Conservation (phyloP, 2,329 filamentous ascomycete genomes). For the Trichoderma lentiforme region DNA sequence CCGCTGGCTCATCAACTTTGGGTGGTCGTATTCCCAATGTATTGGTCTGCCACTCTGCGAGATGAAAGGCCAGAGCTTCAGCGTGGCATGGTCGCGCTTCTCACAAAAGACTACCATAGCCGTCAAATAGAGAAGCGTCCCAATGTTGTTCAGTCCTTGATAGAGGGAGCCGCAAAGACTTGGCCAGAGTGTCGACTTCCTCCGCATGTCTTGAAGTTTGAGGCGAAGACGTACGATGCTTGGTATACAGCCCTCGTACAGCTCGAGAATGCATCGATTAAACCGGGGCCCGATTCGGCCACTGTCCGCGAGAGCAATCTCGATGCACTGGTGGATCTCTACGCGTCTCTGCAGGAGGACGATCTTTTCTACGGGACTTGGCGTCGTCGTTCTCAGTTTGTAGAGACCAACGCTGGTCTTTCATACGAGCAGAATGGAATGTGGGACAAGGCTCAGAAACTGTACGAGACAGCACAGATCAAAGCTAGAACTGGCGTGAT, state of each 20-base stretch:
- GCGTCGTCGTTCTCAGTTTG: conserved; percentile 90
- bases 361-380: conserved; percentile 97
- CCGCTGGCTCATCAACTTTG: conserved; percentile 84
- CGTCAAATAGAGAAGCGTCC: conserved; percentile 92
- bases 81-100: conserved; percentile 80
- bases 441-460: conserved; percentile 97
- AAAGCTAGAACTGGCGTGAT: conserved; percentile 95
- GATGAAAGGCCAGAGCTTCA: conserved; percentile 90
- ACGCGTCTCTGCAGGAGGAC: conserved; percentile 86
- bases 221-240: conserved; percentile 88
- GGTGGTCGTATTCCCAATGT: conserved; percentile 87
- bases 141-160: conserved; percentile 89
- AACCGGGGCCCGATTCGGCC: conserved; percentile 78
- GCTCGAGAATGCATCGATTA: conserved; percentile 83
- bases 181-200: conserved; percentile 88
- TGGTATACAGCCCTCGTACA: conserved; percentile 96
- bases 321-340: conserved; percentile 92
- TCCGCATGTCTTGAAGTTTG: conserved; percentile 92
- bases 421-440: conserved; percentile 99
- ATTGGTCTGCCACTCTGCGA: conserved; percentile 81
- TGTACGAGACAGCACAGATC: conserved; percentile 95
- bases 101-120: conserved; percentile 94
- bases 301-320: conserved; percentile 89
- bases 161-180: conserved; percentile 81
- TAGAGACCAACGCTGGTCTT: conserved; percentile 94